Conservation (phyloP, 192 early-diverging fungal species). For the Podila minutissima region DNA sequence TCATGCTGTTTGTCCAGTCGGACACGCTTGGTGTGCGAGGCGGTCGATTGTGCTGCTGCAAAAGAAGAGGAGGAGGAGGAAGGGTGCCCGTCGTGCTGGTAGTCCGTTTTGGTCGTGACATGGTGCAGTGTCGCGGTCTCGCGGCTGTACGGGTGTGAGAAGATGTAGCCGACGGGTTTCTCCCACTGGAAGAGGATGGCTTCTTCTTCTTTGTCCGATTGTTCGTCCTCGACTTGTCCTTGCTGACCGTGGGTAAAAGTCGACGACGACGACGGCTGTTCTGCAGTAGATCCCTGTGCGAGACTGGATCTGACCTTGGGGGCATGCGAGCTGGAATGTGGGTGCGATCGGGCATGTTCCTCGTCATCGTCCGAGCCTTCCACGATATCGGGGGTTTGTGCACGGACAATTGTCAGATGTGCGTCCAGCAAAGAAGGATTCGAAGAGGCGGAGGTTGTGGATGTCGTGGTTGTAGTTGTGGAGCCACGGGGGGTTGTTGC, state of each 20-base stretch:
- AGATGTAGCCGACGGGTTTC: conserved; percentile 36
- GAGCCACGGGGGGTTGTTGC: conserved; percentile 15
- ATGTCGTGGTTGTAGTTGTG: conserved; percentile 4
- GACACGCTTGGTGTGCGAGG: background rate
- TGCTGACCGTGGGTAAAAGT: too few species aligned
- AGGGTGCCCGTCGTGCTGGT: background rate
- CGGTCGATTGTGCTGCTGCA: background rate
- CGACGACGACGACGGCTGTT: too few species aligned
- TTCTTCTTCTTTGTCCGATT: conserved; percentile 7
- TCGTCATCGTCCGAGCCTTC: conserved; percentile 14
- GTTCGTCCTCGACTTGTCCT: conserved; percentile 1
- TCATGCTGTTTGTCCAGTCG: background rate
- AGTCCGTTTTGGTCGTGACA: conserved; percentile 1
- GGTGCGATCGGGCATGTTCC: background rate
- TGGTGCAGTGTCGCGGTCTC: conserved; percentile 31
- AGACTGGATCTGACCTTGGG: background rate
- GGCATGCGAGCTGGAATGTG: background rate
- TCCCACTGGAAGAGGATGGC: conserved; percentile 47
- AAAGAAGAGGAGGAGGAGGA: background rate
- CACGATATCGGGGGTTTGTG: conserved; percentile 30
- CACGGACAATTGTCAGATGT: conserved; percentile 14
- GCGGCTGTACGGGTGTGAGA: conserved; percentile 39
- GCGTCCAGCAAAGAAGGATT: background rate
- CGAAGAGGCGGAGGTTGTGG: background rate
- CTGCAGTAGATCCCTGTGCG: background rate